Percentiles rank a stretch among this genome's conserved stretches.
phyloP scores from a whole-genome alignment of 2,329 filamentous ascomycete genomes.

The Calonectria leucothoes region DNA sequence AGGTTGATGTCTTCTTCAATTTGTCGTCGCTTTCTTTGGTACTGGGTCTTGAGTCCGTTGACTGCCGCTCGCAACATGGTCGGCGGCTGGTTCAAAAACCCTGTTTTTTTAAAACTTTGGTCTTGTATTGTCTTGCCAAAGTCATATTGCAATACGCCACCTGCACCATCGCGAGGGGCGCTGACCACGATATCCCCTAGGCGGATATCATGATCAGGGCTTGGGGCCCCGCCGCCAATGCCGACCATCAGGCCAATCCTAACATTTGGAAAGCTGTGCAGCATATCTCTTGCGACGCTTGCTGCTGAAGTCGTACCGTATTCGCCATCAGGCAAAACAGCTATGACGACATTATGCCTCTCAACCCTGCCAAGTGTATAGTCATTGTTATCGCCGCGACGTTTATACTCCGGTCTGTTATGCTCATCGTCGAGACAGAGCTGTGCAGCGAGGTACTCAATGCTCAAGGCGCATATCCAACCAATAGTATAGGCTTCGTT shows the following conservation, averaged over 20 bases:
- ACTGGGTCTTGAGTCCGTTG: no score
- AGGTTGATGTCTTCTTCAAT: not conserved
- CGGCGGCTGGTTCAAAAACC: no score
- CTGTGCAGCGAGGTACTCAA: not conserved
- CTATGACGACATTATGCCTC: slow-evolving; percentile 31
- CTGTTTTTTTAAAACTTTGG: no score
- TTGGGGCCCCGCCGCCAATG: not conserved
- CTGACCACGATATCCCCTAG: not conserved
- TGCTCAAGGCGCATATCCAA: not conserved
- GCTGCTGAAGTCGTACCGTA: slow-evolving; percentile 30
- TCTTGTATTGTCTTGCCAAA: no score
- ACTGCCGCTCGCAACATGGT: no score
- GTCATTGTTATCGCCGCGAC: slow-evolving; percentile 18
- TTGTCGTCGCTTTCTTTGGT: no score
- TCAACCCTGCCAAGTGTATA: slow-evolving; percentile 31
- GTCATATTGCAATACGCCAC: no score
- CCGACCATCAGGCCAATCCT: not conserved
- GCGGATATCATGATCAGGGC: not conserved
- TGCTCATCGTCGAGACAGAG: not conserved
- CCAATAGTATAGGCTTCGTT: not conserved
- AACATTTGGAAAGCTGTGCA: slow-evolving; percentile 2
- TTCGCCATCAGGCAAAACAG: slow-evolving; percentile 19
- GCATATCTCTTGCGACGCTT: slow-evolving; percentile 42
- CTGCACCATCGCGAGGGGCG: no score
- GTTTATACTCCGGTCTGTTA: not conserved